Conservation (phyloP, 2,329 filamentous ascomycete genomes). For the Amauroascus verrucosus region DNA sequence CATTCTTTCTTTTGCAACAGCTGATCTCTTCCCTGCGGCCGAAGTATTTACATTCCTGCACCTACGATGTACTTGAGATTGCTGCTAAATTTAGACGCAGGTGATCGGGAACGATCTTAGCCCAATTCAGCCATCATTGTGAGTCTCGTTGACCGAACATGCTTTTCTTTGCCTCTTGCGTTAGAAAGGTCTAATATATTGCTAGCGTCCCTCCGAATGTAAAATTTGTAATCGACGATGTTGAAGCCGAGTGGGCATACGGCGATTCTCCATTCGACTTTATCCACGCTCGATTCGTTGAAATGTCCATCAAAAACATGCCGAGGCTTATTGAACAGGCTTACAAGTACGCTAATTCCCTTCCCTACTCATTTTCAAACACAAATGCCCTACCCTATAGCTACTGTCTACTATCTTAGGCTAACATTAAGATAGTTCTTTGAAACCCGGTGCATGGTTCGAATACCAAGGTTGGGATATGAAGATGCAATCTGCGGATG, state of each 20-base stretch:
- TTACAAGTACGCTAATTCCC: slow-evolving; percentile 31
- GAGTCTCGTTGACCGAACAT: no score
- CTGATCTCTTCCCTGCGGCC: slow-evolving; percentile 22
- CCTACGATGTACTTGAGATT: not conserved
- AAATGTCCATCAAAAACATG: slow-evolving; percentile 50
- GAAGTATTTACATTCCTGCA: slow-evolving; percentile 13
- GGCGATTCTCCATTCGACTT: slow-evolving; percentile 49
- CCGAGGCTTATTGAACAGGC: slow-evolving; percentile 39
- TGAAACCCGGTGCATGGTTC: slow-evolving; percentile 36
- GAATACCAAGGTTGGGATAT: slow-evolving; percentile 33
- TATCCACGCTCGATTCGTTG: slow-evolving; percentile 49
- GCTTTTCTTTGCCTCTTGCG: slow-evolving; percentile 9
- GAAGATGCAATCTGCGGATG: slow-evolving; percentile 22
- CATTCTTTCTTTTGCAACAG: slow-evolving; percentile 14
- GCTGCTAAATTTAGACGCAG: slow-evolving; percentile 10
- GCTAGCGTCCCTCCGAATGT: slow-evolving; percentile 45
- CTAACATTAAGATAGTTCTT: slow-evolving; percentile 4
- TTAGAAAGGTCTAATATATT: not conserved
- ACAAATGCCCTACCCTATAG: not conserved
- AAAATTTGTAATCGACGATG: slow-evolving; percentile 48
- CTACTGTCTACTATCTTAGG: not conserved
- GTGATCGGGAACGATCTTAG: slow-evolving; percentile 25
- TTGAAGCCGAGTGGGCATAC: slow-evolving; percentile 48
- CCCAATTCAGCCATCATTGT: slow-evolving; percentile 17
- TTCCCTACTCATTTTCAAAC: not conserved